Conservation (phyloP, 2,329 filamentous ascomycete species). For the Penicillium sp. region DNA sequence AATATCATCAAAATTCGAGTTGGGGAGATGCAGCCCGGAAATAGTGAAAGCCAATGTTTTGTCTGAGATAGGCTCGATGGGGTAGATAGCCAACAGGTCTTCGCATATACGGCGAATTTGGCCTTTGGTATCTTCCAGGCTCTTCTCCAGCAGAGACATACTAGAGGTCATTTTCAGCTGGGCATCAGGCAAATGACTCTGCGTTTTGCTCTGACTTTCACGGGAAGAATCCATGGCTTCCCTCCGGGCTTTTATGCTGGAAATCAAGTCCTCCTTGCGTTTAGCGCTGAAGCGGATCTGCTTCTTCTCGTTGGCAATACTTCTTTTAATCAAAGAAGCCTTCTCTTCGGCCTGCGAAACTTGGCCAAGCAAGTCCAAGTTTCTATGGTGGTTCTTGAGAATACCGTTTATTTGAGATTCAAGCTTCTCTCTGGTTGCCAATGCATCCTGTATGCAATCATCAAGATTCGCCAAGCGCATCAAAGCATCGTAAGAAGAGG, state of each 20-base stretch:
- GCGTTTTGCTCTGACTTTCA: slow-evolving; percentile 55
- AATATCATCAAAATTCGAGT: slow-evolving; percentile 68
- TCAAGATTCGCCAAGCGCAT: slow-evolving; percentile 87
- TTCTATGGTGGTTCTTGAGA: slow-evolving; percentile 34
- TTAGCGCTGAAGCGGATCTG: slow-evolving; percentile 59
- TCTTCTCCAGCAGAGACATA: slow-evolving; percentile 52
- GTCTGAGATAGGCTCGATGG: slow-evolving; percentile 65
- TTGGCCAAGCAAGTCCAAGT: slow-evolving; percentile 27
- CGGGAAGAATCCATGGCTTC: slow-evolving; percentile 65
- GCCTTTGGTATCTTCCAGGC: slow-evolving; percentile 65
- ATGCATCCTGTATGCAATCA: slow-evolving; percentile 83
- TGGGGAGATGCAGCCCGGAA: slow-evolving; percentile 71
- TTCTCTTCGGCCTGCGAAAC: slow-evolving; percentile 39
- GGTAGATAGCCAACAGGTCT: slow-evolving; percentile 73
- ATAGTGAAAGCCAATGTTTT: slow-evolving; percentile 79
- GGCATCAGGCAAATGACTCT: slow-evolving; percentile 60
- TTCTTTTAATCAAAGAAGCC: slow-evolving; percentile 41
- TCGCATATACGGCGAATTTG: slow-evolving; percentile 85
- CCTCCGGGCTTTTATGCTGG: slow-evolving; percentile 62
- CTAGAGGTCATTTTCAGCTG: slow-evolving; percentile 57
- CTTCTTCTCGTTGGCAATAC: slow-evolving; percentile 62
- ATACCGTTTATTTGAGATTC: slow-evolving; percentile 69
- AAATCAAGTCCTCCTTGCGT: slow-evolving; percentile 63
- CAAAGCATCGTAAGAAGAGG: slow-evolving; percentile 80
- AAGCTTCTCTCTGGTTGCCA: slow-evolving; percentile 70